These are phyloP conservation scores for Cardamine occulta DNA, from an alignment of 345 rosid genomes.

Conservation along the genomic window DNA sequence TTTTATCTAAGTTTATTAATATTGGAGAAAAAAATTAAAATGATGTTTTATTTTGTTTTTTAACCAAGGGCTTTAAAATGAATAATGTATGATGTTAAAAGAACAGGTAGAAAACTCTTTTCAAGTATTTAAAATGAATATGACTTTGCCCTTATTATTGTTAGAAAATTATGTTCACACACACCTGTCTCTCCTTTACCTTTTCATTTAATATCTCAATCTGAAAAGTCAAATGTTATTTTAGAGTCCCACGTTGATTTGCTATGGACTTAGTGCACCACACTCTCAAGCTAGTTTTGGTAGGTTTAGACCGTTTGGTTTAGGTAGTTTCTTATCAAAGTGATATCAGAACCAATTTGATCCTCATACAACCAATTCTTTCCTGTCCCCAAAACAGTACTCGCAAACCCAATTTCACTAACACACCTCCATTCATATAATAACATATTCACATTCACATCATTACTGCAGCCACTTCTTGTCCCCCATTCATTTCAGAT, in stretches of 20 bases:
- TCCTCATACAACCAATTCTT: too few relatives aligned
- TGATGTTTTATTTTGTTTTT: too few relatives aligned
- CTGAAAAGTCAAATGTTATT: not conserved
- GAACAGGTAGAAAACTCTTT: too few relatives aligned
- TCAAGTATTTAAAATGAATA: too few relatives aligned
- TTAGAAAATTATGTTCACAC: constrained; percentile 30
- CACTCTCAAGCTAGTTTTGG: constrained; percentile 4
- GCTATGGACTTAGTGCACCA: constrained; percentile 13
- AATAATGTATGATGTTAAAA: too few relatives aligned
- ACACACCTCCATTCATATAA: not conserved
- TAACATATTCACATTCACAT: not conserved
- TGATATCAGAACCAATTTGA: not conserved
- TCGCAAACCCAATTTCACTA: not conserved
- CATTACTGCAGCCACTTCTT: constrained; percentile 2
- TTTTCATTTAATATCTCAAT: not conserved
- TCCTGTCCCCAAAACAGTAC: not conserved
- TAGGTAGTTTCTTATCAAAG: not conserved
- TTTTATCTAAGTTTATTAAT: not conserved
- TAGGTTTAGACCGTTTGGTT: too few relatives aligned
- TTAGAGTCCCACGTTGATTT: constrained; percentile 8
- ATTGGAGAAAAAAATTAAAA: not conserved
- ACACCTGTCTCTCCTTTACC: not conserved
- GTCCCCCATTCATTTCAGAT: not conserved
- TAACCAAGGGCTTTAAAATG: too few relatives aligned
- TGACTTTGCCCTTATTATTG: not conserved